phyloP scores from a whole-genome alignment of 306 rosid species.

The Quercus parvula region DNA sequence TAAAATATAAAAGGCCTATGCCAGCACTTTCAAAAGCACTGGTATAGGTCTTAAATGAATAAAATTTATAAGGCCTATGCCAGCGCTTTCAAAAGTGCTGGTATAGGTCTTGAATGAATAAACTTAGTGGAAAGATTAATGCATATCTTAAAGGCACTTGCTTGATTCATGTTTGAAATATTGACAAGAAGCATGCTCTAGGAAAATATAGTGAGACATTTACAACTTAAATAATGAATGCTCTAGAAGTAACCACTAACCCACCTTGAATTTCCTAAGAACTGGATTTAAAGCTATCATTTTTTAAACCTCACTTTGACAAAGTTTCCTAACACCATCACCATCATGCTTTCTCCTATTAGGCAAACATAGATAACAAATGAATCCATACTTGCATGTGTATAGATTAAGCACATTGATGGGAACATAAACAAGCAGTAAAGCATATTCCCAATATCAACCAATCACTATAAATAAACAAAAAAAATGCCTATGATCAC shows the following conservation, averaged over 20 bases:
- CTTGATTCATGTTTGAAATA: not conserved
- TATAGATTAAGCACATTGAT: not conserved
- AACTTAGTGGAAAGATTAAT: too few species aligned
- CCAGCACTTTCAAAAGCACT: too few species aligned
- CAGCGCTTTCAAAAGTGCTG: too few species aligned
- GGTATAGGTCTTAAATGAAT: too few species aligned
- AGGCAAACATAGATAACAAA: not conserved
- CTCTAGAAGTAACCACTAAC: not conserved
- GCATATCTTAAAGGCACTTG: not conserved
- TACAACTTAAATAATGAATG: not conserved
- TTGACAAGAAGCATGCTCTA: not conserved
- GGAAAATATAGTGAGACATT: not conserved
- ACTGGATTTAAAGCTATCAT: not conserved
- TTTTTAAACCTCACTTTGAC: not conserved
- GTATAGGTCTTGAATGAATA: too few species aligned
- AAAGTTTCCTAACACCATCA: not conserved
- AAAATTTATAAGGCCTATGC: too few species aligned
- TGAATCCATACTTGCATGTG: not conserved
- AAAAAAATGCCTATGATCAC: too few species aligned
- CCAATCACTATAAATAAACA: too few species aligned
- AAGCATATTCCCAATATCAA: too few species aligned
- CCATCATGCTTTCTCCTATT: not conserved
- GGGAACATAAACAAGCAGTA: too few species aligned
- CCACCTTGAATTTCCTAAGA: not conserved
- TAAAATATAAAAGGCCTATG: too few species aligned